phyloP scores from a whole-genome alignment of 2,329 filamentous ascomycete species.

The Xylariaceae sp. region DNA sequence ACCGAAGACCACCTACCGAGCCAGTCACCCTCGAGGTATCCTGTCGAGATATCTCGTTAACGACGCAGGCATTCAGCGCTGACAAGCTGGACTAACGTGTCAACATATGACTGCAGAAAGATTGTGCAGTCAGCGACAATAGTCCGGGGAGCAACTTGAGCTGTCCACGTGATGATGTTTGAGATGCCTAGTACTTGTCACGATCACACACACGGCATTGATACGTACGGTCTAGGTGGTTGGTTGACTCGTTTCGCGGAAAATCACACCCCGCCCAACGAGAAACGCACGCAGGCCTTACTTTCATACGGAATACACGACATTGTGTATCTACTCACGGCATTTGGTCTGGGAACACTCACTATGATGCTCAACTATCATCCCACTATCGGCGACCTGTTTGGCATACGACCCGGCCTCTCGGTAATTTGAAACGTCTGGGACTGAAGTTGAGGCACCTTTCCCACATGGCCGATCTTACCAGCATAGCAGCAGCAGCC shows the following conservation, averaged over 20 bases:
- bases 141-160: background rate
- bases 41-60: no score
- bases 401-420: no score
- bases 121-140: background rate
- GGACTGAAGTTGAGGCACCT: conserved; percentile 4
- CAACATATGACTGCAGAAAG: background rate
- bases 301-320: no score
- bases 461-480: conserved; percentile 2
- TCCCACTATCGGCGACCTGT: no score
- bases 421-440: background rate
- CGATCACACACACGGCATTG: no score
- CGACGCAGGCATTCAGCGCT: background rate
- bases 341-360: no score
- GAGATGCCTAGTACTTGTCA: background rate
- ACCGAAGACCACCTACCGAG: background rate
- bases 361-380: no score
- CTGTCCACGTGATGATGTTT: background rate
- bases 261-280: no score
- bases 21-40: background rate
- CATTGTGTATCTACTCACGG: background rate
- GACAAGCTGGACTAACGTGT: background rate
- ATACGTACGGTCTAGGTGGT: no score
- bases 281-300: no score
- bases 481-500: background rate
- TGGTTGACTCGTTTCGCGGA: no score